Evolutionary conservation across 495 filamentous ascomycete species (phyloP), one percentile per base, ranked within the genome.

Genomic region (Darksidea phi): DNA sequence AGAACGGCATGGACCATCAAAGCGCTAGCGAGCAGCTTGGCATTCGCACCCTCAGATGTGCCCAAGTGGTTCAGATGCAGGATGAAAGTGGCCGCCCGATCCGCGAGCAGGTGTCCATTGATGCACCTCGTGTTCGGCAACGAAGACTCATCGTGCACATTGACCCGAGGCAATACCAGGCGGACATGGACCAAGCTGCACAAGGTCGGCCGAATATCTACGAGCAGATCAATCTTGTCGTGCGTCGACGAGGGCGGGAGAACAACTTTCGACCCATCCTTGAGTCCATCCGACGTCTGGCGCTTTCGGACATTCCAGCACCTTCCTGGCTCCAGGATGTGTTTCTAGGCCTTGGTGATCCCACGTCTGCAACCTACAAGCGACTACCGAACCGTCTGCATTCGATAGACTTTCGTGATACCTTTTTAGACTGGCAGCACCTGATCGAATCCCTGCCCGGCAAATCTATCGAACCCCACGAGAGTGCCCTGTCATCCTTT

Each of bases 221-320:
- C 68, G 87, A 94, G 36, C 77, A 79, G 24, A 86, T 99, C 62
- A 97, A 99, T 69, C 78, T 97, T 4, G 73, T 99, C 49, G 80
- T 96, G 26, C 88, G 93, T 34, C 83, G 94, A 54, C 88, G 85
- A 71, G 86, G 88, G 17, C 80, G 91, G 46, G 95, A 97, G 71
- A 99, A 99, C 71, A 99, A 97, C 72, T 99, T 97, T 82, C 97
- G 90, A 68, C 86, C 91, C 10, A 86, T 97, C 18, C 78, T 99
- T 17, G 88, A 96, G 59, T 95, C 91, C 0, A 94, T 99, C 70
- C 86, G 86, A 68, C 88, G 85, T 48, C 82, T 99, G 24, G 86
- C 90, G 4, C 80, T 96, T 25, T 90, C 91, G 1, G 88, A 96
- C 60, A 84, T 95, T 23, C 86, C 89, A 7, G 82, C 96, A 41